Evolutionary conservation across 345 rosid species (phyloP), one percentile per base, ranked within the genome.

Genomic region (Theobroma cacao): DNA sequence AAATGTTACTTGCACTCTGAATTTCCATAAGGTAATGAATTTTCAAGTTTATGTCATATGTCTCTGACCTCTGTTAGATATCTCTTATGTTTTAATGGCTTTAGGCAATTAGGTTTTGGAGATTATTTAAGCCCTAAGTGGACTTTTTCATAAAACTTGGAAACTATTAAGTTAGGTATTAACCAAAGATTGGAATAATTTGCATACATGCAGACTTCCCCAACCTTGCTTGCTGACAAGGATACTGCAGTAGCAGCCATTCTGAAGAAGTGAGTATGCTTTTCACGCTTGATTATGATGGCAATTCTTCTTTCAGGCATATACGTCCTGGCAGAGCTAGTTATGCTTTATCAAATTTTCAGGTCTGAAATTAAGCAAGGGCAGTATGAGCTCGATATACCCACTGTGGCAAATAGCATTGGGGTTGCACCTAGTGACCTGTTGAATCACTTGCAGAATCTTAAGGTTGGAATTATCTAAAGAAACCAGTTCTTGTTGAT

Each of bases 281-380:
- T 26, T 74, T 33, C 65, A 70, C 78, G 58, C 14, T 43, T 53
- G 31, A 75, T n/a, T 26, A 56, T 30, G 33, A 58, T 38, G 26
- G n/a, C 38, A 82, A 76, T 38, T 60, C 71, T 72, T 67, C 36
- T 62, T 64, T 58, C 28, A 65, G 38, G 53, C n/a, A 69, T 12
- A 3, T 52, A 71, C 61, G 33, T 55, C 60, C 76, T 61, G 76
- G 31, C 48, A 56, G 18, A 48, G 61, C 64, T 53, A 83, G 36
- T 64, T 43, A 63, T 81, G 74, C 61, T 79, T 33, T 31, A 50
- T 52, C 28, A 47, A 64, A 72, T 55, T 86, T 86, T 82, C 88
- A 95, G 99, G 86, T 90, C 94, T 68, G 91, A 93, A 58, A 81
- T 70, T 48, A 92, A 84, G 88, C 93, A 89, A 79, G 99, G 99